Evolutionary conservation across 345 rosid species (phyloP), one percentile per base, ranked within the genome.

Genomic region (Kandelia obovata): DNA sequence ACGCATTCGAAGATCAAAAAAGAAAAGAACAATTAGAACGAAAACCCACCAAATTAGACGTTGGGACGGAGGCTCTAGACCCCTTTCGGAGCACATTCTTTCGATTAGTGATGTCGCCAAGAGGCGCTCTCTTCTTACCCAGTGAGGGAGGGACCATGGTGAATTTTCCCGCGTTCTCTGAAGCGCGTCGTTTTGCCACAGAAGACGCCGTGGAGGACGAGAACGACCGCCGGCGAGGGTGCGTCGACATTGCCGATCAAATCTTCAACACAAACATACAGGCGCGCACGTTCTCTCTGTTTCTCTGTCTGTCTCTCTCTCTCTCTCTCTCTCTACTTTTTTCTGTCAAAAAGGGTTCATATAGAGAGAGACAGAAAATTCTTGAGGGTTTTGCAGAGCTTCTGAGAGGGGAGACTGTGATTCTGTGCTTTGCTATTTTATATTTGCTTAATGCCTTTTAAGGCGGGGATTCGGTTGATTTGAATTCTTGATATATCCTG

Each of bases 61-160:
- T 71, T 5, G 88, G 67, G 62, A 72, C 66, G 1, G 81, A 76
- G 82, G 73, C 58, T 73, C 81, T 83, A 0, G 84, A 76, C 6
- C 53, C 80, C 62, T 66, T 73, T 15, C 53, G 80, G 59, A 73
- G 20, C 39, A 52, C 70, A 21, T 72, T 87, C 75, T 77, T 90
- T 16, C 80, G 86, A 75, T 90, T 92, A 1, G 93, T 83, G 68
- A 92, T 78, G 68, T 92, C 89, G 61, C 83, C 71, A 28, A 92
- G 91, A 17, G 97, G 96, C 20, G 88, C 87, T 75, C 97, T 83
- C 82, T 86, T 87, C 86, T 86, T 89, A 53, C 83, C 74, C 85
- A 68, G 71, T 52, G 77, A 81, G 23, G 87, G 71, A 25, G 78
- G 75, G 49, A 74, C 68, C 19, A 77, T 74, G 37, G 75, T 63